Conservation (phyloP, 1,284 basidiomycete species). For the Puccinia sorghi region DNA sequence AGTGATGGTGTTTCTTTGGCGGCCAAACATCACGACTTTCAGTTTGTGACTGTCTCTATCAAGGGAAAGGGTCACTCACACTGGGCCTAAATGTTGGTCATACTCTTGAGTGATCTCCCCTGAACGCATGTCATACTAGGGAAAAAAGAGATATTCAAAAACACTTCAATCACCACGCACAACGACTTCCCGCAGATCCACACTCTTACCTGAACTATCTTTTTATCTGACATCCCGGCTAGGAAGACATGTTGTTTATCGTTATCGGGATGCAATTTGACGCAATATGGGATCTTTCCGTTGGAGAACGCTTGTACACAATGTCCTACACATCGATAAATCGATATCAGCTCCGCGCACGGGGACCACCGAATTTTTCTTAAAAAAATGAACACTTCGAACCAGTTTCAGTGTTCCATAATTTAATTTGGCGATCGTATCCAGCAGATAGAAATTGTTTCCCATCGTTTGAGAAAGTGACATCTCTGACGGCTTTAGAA, state of each 20-base stretch:
- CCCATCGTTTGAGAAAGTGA: conserved; percentile 91
- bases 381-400: neutral
- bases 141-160: neutral
- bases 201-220: conserved; percentile 68
- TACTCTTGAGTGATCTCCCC: conserved; percentile 97
- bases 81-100: conserved; percentile 95
- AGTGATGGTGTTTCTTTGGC: conserved; percentile 78
- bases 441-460: conserved; percentile 84
- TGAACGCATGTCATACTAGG: conserved; percentile 86
- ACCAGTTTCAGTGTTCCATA: conserved; percentile 98
- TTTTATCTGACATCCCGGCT: conserved; percentile 98
- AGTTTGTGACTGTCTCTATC: neutral
- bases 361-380: neutral
- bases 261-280: conserved; percentile 91
- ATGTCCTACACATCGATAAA: conserved; percentile 62
- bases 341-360: neutral
- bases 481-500: conserved; percentile 91
- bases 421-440: conserved; percentile 95
- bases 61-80: conserved; percentile 57
- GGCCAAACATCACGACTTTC: neutral
- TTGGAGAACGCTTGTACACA: conserved; percentile 94
- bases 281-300: conserved; percentile 91
- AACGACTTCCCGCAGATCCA: neutral
- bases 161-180: neutral
- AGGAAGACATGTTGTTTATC: conserved; percentile 96